phyloP scores from a whole-genome alignment of 495 filamentous ascomycete species.

The Talaromyces wortmannii region DNA sequence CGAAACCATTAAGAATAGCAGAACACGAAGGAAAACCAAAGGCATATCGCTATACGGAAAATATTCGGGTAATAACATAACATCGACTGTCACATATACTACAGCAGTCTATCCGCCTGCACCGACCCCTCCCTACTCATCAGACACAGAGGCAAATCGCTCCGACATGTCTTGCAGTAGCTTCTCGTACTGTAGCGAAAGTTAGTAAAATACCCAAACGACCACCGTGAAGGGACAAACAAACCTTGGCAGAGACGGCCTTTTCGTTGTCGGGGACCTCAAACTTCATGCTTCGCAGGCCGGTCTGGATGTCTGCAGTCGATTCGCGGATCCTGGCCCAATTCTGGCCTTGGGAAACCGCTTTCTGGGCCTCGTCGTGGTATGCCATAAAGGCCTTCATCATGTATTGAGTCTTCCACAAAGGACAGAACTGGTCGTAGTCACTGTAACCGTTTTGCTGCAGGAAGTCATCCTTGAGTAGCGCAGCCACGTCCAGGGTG shows the following conservation, averaged over 20 bases:
- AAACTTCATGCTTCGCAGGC: conserved; percentile 91
- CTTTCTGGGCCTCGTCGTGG: conserved; percentile 96
- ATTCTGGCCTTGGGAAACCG: conserved; percentile 76
- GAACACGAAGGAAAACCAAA: background rate
- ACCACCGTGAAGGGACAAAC: conserved; percentile 4
- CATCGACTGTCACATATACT: conserved; percentile 4
- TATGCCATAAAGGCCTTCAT: conserved; percentile 99
- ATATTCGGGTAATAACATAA: background rate
- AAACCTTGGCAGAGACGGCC: conserved; percentile 69
- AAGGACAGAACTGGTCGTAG: conserved; percentile 97
- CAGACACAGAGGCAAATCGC: conserved; percentile 87
- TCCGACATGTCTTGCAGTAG: conserved; percentile 87
- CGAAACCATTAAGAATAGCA: background rate
- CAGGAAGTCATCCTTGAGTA: conserved; percentile 98
- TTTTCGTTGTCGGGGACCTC: conserved; percentile 78
- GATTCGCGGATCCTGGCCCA: conserved; percentile 91
- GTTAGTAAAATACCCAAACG: conserved; percentile 6
- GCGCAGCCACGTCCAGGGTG: conserved; percentile 81
- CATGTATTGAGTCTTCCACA: conserved; percentile 99
- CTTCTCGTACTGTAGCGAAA: conserved; percentile 67
- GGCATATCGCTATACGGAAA: background rate
- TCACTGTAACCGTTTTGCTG: conserved; percentile 99
- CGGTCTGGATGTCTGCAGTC: conserved; percentile 75
- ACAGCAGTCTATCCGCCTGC: conserved; percentile 6
- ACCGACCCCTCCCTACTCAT: conserved; percentile 57